phyloP scores from a whole-genome alignment of 352 stramenopile genomes.

The Globisporangium cylindrosporum region DNA sequence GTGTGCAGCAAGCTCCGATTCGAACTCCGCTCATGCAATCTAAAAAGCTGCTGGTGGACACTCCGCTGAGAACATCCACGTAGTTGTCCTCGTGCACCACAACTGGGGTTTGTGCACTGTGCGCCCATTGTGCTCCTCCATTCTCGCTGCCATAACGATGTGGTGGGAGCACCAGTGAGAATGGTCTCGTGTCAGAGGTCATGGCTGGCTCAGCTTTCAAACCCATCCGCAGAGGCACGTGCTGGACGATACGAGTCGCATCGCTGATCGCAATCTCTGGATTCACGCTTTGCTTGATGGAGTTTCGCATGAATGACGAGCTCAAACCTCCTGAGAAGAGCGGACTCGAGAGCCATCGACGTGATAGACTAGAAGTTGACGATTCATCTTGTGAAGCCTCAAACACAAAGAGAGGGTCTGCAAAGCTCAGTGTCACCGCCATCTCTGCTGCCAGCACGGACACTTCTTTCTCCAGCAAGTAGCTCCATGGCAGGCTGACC shows the following conservation, averaged over 20 bases:
- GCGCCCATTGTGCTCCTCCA: not conserved
- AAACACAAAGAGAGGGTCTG: conserved; percentile 29
- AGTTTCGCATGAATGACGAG: conserved; percentile 10
- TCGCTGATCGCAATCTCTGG: not conserved
- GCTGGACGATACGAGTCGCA: conserved; percentile 22
- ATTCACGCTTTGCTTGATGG: conserved; percentile 1
- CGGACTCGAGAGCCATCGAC: conserved; percentile 24
- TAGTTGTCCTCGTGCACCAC: conserved; percentile 18
- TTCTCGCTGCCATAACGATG: not conserved
- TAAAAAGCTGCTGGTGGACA: conserved; percentile 24
- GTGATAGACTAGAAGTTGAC: not conserved
- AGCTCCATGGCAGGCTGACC: conserved; percentile 47
- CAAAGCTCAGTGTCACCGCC: conserved; percentile 46
- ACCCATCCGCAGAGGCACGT: conserved; percentile 26
- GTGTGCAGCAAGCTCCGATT: not conserved
- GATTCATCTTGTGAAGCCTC: not conserved
- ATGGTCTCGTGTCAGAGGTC: conserved; percentile 15
- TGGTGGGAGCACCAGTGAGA: conserved; percentile 40
- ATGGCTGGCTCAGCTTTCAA: conserved; percentile 1
- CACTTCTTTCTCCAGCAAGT: conserved; percentile 63
- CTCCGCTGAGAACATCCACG: conserved; percentile 22
- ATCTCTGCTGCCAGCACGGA: conserved; percentile 52
- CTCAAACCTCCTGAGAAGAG: conserved; percentile 35
- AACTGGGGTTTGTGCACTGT: not conserved
- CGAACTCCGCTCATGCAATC: not conserved